Base-by-base conservation (phyloP, 345 rosid species). In the Corchorus capsularis region DNA sequence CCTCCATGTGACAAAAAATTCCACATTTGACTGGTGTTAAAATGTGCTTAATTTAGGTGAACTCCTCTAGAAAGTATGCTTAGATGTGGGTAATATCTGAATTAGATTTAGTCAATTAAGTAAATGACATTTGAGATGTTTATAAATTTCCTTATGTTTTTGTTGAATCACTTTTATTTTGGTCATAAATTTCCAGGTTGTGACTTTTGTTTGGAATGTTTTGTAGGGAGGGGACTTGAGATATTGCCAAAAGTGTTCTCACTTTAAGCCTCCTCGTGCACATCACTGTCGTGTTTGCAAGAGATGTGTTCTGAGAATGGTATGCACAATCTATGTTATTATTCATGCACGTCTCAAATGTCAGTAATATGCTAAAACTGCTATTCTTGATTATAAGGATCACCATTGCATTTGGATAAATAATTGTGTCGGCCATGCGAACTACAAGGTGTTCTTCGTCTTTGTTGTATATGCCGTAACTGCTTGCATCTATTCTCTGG, bases 381-480 rank as follows among this genome's bases (percentile, higher is more conserved):
- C 69, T 79, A 75, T 77, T 82, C 73, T 89, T 91, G 82, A 79
- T 86, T 91, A 74, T 64, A 72, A 94, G 98, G 98, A 94, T 75
- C 98, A 94, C 73, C 98, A 94, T 80, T 94, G 98, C 88, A 91
- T 92, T 46, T 94, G 98, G 98, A 94, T 94, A 85, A 92, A 86
- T 82, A 94, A 94, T 71, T 94, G 98, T 56, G 97, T 94, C 3
- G 98, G 98, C 77, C 96, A 92, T 71, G 86, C 93, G 78, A 94
- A 94, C 89, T 94, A 94, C 80, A 94, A 92, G 86, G 91, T 79
- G 82, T 94, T 94, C 90, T 92, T 94, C 73, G 78, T 87, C 78
- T 92, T 94, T 76, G 90, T 94, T 78, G 83, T 91, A 50, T 87
- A 89, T 83, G 96, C 96, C 0, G 89, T 87, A 75, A 84, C 82